Conservation (phyloP, 2,329 filamentous ascomycete genomes). For the Pseudohalonectria lignicola region DNA sequence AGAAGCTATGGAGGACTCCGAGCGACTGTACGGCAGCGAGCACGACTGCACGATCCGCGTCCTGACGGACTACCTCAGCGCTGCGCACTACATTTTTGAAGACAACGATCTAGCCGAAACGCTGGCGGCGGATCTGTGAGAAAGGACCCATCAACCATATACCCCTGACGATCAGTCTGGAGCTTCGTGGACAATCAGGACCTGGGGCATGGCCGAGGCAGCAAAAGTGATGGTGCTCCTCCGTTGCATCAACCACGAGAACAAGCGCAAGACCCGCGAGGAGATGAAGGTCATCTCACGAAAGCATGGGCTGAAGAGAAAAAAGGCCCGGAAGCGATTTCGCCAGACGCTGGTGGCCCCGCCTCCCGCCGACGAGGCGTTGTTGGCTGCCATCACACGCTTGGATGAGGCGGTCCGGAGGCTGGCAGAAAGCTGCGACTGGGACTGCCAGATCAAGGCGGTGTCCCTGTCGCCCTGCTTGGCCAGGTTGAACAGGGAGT, state of each 20-base stretch:
- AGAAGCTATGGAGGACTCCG: not conserved
- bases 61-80: not conserved
- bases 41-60: not conserved
- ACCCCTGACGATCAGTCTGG: not conserved
- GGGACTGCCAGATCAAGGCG: not conserved
- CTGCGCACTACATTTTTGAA: not conserved
- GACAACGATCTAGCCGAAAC: not conserved
- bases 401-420: not conserved
- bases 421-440: not conserved
- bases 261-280: not conserved
- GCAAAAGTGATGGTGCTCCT: not conserved
- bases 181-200: not conserved
- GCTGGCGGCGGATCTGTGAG: not conserved
- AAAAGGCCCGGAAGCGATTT: not conserved
- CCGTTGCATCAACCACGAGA: not conserved
- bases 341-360: not conserved
- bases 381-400: not conserved
- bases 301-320: not conserved
- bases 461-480: too few species aligned
- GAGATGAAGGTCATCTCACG: not conserved
- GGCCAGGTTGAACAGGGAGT: too few species aligned
- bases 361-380: not conserved
- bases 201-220: not conserved
- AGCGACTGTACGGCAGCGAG: not conserved
- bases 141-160: not conserved